Evolutionary conservation across 129 eudicot species (phyloP).

Genomic region (Rutidosis leptorrhynchoides): DNA sequence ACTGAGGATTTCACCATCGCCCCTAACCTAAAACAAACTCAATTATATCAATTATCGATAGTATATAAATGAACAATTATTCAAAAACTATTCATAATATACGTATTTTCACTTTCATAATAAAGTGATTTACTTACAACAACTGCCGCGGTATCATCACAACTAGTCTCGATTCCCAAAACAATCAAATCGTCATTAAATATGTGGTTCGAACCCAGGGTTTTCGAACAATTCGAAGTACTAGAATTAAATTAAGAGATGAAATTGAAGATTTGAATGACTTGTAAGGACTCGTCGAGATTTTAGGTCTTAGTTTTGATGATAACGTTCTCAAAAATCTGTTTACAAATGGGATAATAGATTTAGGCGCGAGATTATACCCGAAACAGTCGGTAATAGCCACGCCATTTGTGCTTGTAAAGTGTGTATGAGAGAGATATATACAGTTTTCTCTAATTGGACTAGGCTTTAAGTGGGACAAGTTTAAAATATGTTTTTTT

Average conservation of each 20-base stretch:
- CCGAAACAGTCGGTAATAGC: slow-evolving; percentile 40
- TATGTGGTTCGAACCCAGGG: slow-evolving; percentile 8
- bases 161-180: slow-evolving; percentile 92
- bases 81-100: slow-evolving; percentile 4
- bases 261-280: slow-evolving; percentile 27
- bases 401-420: slow-evolving; percentile 61
- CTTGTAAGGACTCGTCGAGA: background rate
- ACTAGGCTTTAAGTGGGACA: too few species aligned
- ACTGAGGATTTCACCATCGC: slow-evolving; percentile 91
- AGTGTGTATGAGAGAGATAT: too few species aligned
- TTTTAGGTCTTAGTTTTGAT: slow-evolving; percentile 9
- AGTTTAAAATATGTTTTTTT: too few species aligned
- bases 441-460: too few species aligned
- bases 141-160: slow-evolving; percentile 94
- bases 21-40: slow-evolving; percentile 50
- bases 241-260: slow-evolving; percentile 18
- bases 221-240: slow-evolving; percentile 19
- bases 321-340: slow-evolving; percentile 28
- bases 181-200: slow-evolving; percentile 47
- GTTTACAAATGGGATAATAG: slow-evolving; percentile 33
- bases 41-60: slow-evolving; percentile 15
- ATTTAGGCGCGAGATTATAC: slow-evolving; percentile 55
- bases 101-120: slow-evolving; percentile 5
- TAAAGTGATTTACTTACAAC: slow-evolving; percentile 53
- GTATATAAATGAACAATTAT: background rate